Evolutionary conservation across 768 basidiomycete genomes (phyloP).

Genomic region (Scleroderma bovista): DNA sequence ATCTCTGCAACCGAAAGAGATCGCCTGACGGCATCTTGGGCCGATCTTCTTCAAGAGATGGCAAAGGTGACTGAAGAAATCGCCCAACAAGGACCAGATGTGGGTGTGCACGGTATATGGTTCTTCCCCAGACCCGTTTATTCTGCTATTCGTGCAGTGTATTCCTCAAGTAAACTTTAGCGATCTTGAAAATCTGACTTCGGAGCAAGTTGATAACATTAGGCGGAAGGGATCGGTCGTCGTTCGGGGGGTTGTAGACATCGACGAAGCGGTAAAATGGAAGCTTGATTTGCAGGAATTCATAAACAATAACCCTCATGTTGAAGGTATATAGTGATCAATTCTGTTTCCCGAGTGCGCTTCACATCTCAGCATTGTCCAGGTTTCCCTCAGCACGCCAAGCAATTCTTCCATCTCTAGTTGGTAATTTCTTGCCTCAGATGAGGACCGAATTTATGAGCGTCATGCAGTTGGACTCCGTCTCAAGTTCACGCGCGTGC

Average conservation of each 20-base stretch:
- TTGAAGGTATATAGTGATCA: conserved; percentile 12
- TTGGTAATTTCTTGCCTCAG: conserved; percentile 24
- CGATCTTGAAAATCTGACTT: conserved; percentile 42
- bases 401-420: conserved; percentile 75
- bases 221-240: conserved; percentile 55
- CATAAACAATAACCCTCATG: conserved; percentile 49
- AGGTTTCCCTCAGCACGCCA: conserved; percentile 54
- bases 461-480: conserved; percentile 36
- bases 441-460: background rate
- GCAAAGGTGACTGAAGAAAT: conserved; percentile 41
- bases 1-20: conserved; percentile 43
- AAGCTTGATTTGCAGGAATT: conserved; percentile 52
- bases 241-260: conserved; percentile 55
- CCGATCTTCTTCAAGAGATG: conserved; percentile 49
- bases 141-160: conserved; percentile 31
- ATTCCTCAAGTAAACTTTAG: conserved; percentile 59
- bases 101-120: conserved; percentile 22
- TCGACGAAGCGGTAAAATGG: conserved; percentile 52
- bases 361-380: background rate
- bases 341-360: background rate
- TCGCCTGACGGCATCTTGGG: conserved; percentile 50
- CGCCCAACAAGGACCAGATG: conserved; percentile 42
- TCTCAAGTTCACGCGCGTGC: conserved; percentile 65
- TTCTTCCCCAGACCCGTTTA: background rate
- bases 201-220: conserved; percentile 44